Evolutionary conservation across 2,329 filamentous ascomycete species (phyloP), one percentile per base, ranked within the genome.

Genomic region (Didymella pomorum): DNA sequence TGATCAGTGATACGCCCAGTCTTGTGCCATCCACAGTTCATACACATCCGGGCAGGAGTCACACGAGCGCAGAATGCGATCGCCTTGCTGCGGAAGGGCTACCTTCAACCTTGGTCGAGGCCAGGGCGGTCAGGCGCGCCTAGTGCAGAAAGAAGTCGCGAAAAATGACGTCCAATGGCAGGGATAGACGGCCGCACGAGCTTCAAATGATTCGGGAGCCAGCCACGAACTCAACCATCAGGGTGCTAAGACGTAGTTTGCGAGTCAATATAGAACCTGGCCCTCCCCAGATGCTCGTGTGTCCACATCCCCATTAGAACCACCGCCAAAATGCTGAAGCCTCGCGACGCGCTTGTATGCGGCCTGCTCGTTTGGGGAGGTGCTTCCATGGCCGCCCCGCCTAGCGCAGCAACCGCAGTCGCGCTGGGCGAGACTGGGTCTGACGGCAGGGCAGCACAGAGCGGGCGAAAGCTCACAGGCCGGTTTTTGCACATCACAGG

Each of bases 401-500:
- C 67, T 56, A 62, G 60, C 58, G 59, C 56, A 55, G 62, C 54
- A 39, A 20, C 47, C 35, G 48, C 49, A 49, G 43, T 46, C 20
- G 35, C 59, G 28, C 64, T 65, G 60, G 53, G 58, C 56, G 54
- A 51, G 52, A 29, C 55, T 50, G 52, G 56, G 51, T 41, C 52
- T 47, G 52, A 58, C 33, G 52, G 53, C 56, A 60, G 55, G 49
- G 58, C 50, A 52, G 58, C 61, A 44, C 50, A 54, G 56, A 47
- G 41, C 33, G 63, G 63, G 45, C 69, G 72, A 41, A 68, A 57
- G 46, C 69, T 81, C 51, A 77, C 77, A 47, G 92, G 92, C 64
- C 87, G 86, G 74, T 96, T 96, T 80, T 83, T 96, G 72, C 92
- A 96, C 78, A 91, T 96, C 68, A 95, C 92, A 79, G 93, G 92